A percentile compares a stretch with the other conserved stretches of the same genome.
These are phyloP conservation scores for Basidiobolus meristosporus DNA, from an alignment of 371 early-diverging fungal genomes.

Conservation along the genomic window DNA sequence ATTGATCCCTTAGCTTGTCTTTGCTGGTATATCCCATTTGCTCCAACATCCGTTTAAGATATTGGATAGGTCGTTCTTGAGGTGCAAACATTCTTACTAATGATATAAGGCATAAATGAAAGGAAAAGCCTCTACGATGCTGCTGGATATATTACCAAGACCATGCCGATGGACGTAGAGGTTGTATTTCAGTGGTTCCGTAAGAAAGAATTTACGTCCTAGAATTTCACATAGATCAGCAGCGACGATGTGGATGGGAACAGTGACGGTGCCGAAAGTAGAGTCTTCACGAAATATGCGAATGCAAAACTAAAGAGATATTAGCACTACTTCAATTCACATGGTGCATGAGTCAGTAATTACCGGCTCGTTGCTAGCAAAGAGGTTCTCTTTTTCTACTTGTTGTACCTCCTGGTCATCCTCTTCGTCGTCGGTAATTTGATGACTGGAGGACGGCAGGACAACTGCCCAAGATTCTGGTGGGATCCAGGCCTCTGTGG, in stretches of 20 bases:
- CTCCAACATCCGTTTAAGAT: slow-evolving; percentile 41
- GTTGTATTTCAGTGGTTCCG: slow-evolving; percentile 44
- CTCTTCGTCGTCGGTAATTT: too few species aligned
- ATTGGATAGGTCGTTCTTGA: slow-evolving; percentile 46
- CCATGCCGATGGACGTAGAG: slow-evolving; percentile 36
- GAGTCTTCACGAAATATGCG: slow-evolving; percentile 45
- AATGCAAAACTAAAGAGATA: slow-evolving; percentile 31
- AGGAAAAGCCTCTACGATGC: neutral
- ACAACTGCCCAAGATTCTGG: too few species aligned
- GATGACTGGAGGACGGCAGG: too few species aligned
- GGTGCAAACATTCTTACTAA: slow-evolving; percentile 39
- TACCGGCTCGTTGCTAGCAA: too few species aligned
- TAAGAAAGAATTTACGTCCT: slow-evolving; percentile 55
- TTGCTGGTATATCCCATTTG: slow-evolving; percentile 58
- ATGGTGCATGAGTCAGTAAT: neutral
- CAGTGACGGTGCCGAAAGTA: slow-evolving; percentile 55
- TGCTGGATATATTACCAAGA: slow-evolving; percentile 14
- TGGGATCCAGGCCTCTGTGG: too few species aligned
- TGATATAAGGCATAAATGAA: slow-evolving; percentile 10
- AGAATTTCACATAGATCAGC: slow-evolving; percentile 45
- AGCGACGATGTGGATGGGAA: slow-evolving; percentile 38
- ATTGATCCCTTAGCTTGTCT: slow-evolving; percentile 54
- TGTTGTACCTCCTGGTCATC: too few species aligned
- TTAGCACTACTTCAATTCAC: too few species aligned
- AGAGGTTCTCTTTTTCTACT: too few species aligned